Percentiles rank a stretch among this genome's conserved stretches.
Evolutionary conservation across 2,329 filamentous ascomycete species (phyloP).

Genomic region (Amesomyces nigricolor): DNA sequence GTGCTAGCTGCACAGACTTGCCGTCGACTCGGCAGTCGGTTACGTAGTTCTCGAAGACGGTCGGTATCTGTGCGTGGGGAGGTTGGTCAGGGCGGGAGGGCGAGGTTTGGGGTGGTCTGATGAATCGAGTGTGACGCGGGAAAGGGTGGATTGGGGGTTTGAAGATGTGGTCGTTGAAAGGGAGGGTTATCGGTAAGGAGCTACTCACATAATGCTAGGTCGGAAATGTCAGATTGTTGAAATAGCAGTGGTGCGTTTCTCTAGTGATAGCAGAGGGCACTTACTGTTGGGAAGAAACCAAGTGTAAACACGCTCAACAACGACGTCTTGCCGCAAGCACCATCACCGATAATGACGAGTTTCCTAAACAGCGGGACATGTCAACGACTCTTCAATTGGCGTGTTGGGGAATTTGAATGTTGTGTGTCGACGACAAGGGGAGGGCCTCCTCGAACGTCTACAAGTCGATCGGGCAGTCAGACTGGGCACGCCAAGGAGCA

Average conservation of each 20-base stretch:
- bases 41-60: slow-evolving; percentile 98
- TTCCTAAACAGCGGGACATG: slow-evolving; percentile 54
- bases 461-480: not conserved
- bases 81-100: slow-evolving; percentile 1
- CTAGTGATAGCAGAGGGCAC: slow-evolving; percentile 33
- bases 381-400: slow-evolving; percentile 11
- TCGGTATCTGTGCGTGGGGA: slow-evolving; percentile 62
- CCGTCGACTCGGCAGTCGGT: slow-evolving; percentile 98
- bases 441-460: not conserved
- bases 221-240: slow-evolving; percentile 26
- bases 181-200: not conserved
- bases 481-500: not conserved
- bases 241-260: not conserved
- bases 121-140: not conserved
- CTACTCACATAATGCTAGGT: slow-evolving; percentile 55
- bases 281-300: slow-evolving; percentile 93
- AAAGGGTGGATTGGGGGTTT: not conserved
- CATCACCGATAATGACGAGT: slow-evolving; percentile 92
- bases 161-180: not conserved
- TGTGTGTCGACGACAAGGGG: not conserved
- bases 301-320: slow-evolving; percentile 95
- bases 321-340: slow-evolving; percentile 97
- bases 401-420: not conserved
- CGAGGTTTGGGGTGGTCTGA: not conserved
- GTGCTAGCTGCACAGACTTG: slow-evolving; percentile 93